phyloP scores from a whole-genome alignment of 2,329 filamentous ascomycete genomes.

The Calonectria pseudoturangicola region DNA sequence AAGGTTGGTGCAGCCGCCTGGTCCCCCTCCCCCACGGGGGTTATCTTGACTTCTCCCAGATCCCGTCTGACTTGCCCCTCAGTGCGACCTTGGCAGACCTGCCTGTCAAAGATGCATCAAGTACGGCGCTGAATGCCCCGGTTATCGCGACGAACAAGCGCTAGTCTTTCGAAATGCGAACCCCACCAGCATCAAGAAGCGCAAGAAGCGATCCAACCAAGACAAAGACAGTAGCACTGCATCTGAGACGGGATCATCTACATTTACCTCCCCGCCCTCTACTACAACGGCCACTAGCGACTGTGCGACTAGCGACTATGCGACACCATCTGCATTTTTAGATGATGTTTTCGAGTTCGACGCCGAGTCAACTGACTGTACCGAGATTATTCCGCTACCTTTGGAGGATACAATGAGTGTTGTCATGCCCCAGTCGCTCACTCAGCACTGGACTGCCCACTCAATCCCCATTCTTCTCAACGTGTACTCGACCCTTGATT shows the following conservation, averaged over 20 bases:
- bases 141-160: slow-evolving; percentile 63
- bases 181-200: slow-evolving; percentile 55
- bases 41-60: neutral
- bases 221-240: slow-evolving; percentile 37
- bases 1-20: slow-evolving; percentile 57
- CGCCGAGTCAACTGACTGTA: slow-evolving; percentile 31
- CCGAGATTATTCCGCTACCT: slow-evolving; percentile 39
- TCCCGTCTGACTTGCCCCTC: slow-evolving; percentile 38
- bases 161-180: slow-evolving; percentile 63
- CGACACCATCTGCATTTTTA: slow-evolving; percentile 36
- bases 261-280: slow-evolving; percentile 38
- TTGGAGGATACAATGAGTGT: slow-evolving; percentile 26
- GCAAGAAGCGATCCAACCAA: slow-evolving; percentile 55
- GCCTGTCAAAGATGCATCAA: slow-evolving; percentile 64
- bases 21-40: no score
- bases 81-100: slow-evolving; percentile 65
- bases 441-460: slow-evolving; percentile 62
- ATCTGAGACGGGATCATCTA: slow-evolving; percentile 35
- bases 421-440: slow-evolving; percentile 50
- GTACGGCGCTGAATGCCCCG: slow-evolving; percentile 63
- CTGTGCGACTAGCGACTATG: slow-evolving; percentile 38
- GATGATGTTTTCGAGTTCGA: slow-evolving; percentile 37
- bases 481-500: slow-evolving; percentile 60
- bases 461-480: slow-evolving; percentile 63
- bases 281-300: slow-evolving; percentile 28